A percentile compares a stretch with the other conserved stretches of the same genome.
Evolutionary conservation across 306 rosid genomes (phyloP).

Genomic region (Carpinus viminea): DNA sequence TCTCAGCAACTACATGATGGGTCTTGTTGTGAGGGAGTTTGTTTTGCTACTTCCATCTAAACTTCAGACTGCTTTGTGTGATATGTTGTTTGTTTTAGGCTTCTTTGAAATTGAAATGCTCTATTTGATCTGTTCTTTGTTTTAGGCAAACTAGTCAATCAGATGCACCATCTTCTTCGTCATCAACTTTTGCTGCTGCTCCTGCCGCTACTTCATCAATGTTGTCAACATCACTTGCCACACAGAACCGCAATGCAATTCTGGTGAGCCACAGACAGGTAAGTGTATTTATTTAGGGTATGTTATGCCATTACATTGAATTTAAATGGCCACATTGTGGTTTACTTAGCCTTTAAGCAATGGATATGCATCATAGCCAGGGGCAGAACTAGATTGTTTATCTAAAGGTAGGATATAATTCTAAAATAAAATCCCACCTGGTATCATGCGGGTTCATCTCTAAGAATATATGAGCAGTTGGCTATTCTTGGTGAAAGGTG

Average conservation of each 20-base stretch:
- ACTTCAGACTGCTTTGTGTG: background rate
- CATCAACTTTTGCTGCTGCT: constrained; percentile 44
- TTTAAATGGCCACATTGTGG: background rate
- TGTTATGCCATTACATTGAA: background rate
- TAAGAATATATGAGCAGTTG: too few species aligned
- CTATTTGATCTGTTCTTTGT: constrained; percentile 21
- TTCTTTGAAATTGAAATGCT: constrained; percentile 6
- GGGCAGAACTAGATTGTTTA: too few species aligned
- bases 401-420: too few species aligned
- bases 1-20: background rate
- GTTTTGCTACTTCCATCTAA: background rate
- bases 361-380: background rate
- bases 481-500: too few species aligned
- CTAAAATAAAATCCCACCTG: too few species aligned
- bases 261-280: constrained; percentile 97
- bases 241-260: constrained; percentile 75
- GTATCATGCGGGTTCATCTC: too few species aligned
- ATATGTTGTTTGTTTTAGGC: constrained; percentile 1
- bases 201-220: constrained; percentile 36
- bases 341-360: background rate
- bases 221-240: constrained; percentile 26
- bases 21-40: background rate
- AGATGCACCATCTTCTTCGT: constrained; percentile 45
- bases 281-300: background rate
- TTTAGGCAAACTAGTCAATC: constrained; percentile 52